phyloP scores from a whole-genome alignment of 179 eudicot genomes.

The Spergularia azorica region DNA sequence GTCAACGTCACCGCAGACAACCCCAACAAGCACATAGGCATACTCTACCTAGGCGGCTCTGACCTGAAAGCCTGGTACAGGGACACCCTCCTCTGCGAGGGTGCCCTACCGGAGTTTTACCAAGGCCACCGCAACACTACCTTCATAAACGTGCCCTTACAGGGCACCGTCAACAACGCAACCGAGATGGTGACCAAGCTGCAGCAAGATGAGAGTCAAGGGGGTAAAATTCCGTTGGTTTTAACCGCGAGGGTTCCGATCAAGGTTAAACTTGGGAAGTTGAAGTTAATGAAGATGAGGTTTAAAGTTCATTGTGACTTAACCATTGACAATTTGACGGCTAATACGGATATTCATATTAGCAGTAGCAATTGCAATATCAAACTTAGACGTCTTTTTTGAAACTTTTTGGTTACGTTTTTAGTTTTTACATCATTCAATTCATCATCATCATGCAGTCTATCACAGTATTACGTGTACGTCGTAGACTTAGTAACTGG shows the following conservation, averaged over 20 bases:
- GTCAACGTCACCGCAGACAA: constrained; percentile 73
- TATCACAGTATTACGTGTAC: no score
- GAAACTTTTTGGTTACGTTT: not conserved
- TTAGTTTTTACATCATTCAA: not conserved
- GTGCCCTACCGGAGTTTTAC: constrained; percentile 68
- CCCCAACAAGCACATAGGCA: constrained; percentile 78
- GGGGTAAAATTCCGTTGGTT: constrained; percentile 58
- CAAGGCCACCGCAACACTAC: constrained; percentile 74
- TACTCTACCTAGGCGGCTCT: constrained; percentile 64
- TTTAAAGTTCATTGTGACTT: constrained; percentile 67
- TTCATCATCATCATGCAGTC: not conserved
- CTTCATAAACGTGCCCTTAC: not conserved
- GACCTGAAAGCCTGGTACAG: constrained; percentile 51
- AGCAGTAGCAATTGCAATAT: constrained; percentile 61
- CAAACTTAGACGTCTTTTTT: constrained; percentile 37
- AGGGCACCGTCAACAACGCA: constrained; percentile 46
- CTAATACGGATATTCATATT: constrained; percentile 48
- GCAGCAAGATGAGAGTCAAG: constrained; percentile 40
- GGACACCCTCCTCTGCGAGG: constrained; percentile 59
- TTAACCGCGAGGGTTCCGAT: constrained; percentile 68
- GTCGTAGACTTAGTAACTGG: no score
- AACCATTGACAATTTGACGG: constrained; percentile 50
- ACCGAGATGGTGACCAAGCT: constrained; percentile 45
- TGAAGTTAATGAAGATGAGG: constrained; percentile 70
- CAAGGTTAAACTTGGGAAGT: constrained; percentile 61